Evolutionary conservation across 495 filamentous ascomycete genomes (phyloP), one percentile per base, ranked within the genome.

Genomic region (Penicillium goetzii): DNA sequence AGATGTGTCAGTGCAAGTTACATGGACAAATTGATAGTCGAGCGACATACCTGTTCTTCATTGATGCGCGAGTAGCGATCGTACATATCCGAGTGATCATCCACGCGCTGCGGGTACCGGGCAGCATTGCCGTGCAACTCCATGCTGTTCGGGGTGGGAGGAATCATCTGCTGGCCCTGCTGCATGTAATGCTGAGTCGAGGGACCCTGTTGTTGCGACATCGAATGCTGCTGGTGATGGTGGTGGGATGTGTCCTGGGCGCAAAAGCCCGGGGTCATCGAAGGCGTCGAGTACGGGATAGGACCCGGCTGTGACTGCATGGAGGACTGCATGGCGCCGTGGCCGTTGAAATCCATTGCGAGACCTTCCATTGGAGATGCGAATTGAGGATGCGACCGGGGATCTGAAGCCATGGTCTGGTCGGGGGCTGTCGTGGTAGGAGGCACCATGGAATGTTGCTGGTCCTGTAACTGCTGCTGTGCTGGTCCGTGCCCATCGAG

Each of bases 111-210:
- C 64, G 88, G 88, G 56, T 87, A 89, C 47, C 88, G 87, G 43
- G 80, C 76, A 11, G 83, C 85, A 54, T 84, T 84, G 15, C 89
- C 89, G 63, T 92, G 91, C 69, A 98, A 83, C 71, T 98, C 93
- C 47, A 94, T 84, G 72, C 95, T 97, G 69, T 93, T 94, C 0
- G 95, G 95, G 2, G 95, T 99, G 11, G 92, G 93, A 9, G 95
- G 95, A 25, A 97, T 89, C 67, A 92, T 88, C 41, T 76, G 78
- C 57, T 83, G 81, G 54, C 84, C 80, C 28, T 88, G 85, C 30
- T 88, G 85, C 67, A 75, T 75, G 70, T 62, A 81, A 61, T 72
- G 83, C 30, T 84, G 79, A 53, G 83, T 80, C 58, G 83, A 75
- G 32, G 81, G 76, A 34, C 79, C 80, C 65, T 87, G 81, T 66